Percentiles rank a stretch among this genome's conserved stretches.
Conservation (phyloP, 441 rosid genomes). For the Euphorbia schlechtendalii region DNA sequence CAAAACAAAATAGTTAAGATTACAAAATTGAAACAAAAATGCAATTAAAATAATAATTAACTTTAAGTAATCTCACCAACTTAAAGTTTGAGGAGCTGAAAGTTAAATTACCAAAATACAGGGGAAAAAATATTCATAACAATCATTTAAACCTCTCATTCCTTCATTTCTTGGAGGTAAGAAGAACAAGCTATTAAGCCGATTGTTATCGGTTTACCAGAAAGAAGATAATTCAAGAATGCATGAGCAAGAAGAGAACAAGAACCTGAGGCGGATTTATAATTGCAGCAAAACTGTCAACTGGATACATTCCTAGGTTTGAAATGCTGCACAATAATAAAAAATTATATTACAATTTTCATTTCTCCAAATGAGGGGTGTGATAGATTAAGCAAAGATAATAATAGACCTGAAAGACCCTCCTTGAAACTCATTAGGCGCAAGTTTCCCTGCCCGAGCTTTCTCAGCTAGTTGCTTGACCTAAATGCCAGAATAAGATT, state of each 20-base stretch:
- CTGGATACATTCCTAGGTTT: constrained; percentile 97
- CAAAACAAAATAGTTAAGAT: no score
- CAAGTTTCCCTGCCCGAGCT: constrained; percentile 87
- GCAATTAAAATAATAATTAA: no score
- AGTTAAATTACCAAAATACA: not conserved
- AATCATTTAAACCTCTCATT: not conserved
- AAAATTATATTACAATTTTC: not conserved
- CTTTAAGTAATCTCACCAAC: not conserved
- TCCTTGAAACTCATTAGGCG: constrained; percentile 90
- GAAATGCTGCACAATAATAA: constrained; percentile 71
- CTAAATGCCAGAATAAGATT: constrained; percentile 34
- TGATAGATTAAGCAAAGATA: constrained; percentile 9
- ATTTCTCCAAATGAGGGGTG: constrained; percentile 16
- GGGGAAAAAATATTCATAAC: not conserved
- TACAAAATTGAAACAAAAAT: no score
- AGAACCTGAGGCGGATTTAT: constrained; percentile 95
- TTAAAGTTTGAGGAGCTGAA: not conserved
- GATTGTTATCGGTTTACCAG: not conserved
- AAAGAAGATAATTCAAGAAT: not conserved
- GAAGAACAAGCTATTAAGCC: not conserved
- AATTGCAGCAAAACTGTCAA: constrained; percentile 82
- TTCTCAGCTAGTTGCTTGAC: constrained; percentile 93
- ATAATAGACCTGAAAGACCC: constrained; percentile 73
- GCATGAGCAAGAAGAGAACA: constrained; percentile 17
- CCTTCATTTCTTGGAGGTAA: not conserved